Percentiles rank a stretch among this genome's conserved stretches.
Conservation (phyloP, 2,329 filamentous ascomycete genomes). For the Claviceps pazoutovae region DNA sequence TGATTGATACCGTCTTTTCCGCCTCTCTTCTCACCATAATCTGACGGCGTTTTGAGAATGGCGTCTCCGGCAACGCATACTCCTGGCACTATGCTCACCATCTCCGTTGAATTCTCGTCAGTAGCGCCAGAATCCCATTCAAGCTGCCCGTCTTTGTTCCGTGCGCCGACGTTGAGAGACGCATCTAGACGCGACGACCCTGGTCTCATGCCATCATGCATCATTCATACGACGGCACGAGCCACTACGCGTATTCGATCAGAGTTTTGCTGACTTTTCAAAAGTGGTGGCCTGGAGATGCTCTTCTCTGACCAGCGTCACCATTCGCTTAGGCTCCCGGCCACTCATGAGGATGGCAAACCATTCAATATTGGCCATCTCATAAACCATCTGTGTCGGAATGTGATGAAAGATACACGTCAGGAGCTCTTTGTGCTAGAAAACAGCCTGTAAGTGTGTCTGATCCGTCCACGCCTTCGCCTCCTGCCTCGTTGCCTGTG, state of each 20-base stretch:
- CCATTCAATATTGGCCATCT: conserved; percentile 60
- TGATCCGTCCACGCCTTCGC: conserved; percentile 4
- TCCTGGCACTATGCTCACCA: conserved; percentile 27
- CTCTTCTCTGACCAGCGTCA: conserved; percentile 75
- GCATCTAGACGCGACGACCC: neutral
- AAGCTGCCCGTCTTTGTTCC: neutral
- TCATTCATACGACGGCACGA: neutral
- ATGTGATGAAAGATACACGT: conserved; percentile 72
- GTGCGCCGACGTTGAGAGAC: neutral
- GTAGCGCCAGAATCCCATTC: conserved; percentile 10
- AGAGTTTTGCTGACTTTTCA: neutral
- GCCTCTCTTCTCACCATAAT: neutral
- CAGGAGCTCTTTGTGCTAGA: conserved; percentile 86
- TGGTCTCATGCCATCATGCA: neutral
- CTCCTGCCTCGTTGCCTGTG: neutral
- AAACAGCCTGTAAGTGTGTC: conserved; percentile 60
- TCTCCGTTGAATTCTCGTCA: conserved; percentile 60
- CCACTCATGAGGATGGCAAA: conserved; percentile 41
- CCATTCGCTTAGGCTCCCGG: conserved; percentile 56
- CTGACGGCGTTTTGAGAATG: neutral
- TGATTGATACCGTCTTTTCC: neutral
- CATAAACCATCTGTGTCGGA: conserved; percentile 63
- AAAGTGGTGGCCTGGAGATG: conserved; percentile 81
- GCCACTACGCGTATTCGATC: neutral
- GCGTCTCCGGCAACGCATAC: neutral